These are phyloP conservation scores for Yamadazyma jaroonii DNA, from an alignment of 1,139 yeast species.

Conservation along the genomic window DNA sequence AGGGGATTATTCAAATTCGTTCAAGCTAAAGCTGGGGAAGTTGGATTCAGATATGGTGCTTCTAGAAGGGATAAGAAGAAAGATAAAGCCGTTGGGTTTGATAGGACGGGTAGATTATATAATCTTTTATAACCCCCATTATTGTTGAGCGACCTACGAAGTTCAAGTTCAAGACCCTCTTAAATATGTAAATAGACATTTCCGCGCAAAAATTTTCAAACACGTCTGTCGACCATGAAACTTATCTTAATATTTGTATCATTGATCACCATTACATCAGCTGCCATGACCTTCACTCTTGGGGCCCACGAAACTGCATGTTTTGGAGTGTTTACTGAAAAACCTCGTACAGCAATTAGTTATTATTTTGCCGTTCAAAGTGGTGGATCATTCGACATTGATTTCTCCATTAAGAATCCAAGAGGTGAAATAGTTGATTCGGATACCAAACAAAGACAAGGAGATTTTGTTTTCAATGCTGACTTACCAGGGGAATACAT, in stretches of 20 bases:
- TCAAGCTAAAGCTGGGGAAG: constrained; percentile 73
- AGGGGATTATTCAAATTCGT: constrained; percentile 70
- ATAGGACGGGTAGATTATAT: constrained; percentile 52
- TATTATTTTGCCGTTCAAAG: constrained; percentile 91
- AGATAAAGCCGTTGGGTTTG: constrained; percentile 76
- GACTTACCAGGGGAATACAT: constrained; percentile 79
- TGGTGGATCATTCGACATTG: constrained; percentile 86
- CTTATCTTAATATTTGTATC: background rate
- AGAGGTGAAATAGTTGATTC: constrained; percentile 53
- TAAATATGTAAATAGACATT: no score
- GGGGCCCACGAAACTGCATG: constrained; percentile 81
- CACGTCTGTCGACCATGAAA: no score
- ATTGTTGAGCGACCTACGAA: no score
- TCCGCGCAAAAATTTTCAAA: no score
- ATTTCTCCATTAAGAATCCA: constrained; percentile 73
- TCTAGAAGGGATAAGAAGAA: constrained; percentile 85
- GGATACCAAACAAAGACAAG: constrained; percentile 74
- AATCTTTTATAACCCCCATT: background rate
- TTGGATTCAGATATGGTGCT: constrained; percentile 91
- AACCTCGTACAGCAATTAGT: constrained; percentile 61
- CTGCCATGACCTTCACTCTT: constrained; percentile 73
- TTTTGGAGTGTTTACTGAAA: constrained; percentile 70
- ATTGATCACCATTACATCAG: constrained; percentile 9
- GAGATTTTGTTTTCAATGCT: constrained; percentile 77
- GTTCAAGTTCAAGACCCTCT: no score